Percentiles rank a stretch among this genome's conserved stretches.
Conservation (phyloP, 805 yeast genomes). For the Zygotorulaspora florentina region DNA sequence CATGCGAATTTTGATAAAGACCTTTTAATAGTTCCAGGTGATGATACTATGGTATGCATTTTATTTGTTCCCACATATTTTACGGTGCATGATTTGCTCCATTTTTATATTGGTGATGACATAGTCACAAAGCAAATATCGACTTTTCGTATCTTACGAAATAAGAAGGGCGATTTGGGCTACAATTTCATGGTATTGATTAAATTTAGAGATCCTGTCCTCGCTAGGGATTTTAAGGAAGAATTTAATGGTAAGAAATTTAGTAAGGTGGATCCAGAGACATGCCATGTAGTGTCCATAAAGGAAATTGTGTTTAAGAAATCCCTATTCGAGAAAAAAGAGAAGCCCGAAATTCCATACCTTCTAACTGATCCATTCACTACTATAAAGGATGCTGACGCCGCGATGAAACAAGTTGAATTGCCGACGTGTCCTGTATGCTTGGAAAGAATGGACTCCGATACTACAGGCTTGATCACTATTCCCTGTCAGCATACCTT, state of each 20-base stretch:
- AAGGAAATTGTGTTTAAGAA: slow-evolving; percentile 49
- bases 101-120: slow-evolving; percentile 64
- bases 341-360: slow-evolving; percentile 53
- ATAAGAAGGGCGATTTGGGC: slow-evolving; percentile 55
- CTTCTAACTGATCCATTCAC: slow-evolving; percentile 73
- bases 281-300: slow-evolving; percentile 73
- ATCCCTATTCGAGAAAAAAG: slow-evolving; percentile 17
- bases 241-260: slow-evolving; percentile 68
- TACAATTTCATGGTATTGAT: slow-evolving; percentile 61
- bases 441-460: slow-evolving; percentile 79
- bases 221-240: slow-evolving; percentile 62
- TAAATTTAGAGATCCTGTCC: slow-evolving; percentile 56
- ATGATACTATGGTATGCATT: slow-evolving; percentile 68
- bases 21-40: slow-evolving; percentile 39
- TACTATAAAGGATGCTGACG: slow-evolving; percentile 16
- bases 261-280: slow-evolving; percentile 85
- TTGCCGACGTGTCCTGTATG: slow-evolving; percentile 93
- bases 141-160: slow-evolving; percentile 68
- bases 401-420: slow-evolving; percentile 42
- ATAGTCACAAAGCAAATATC: slow-evolving; percentile 50
- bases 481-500: slow-evolving; percentile 92
- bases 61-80: slow-evolving; percentile 86
- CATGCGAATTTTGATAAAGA: slow-evolving; percentile 13
- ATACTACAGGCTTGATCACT: slow-evolving; percentile 74
- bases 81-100: slow-evolving; percentile 77